phyloP scores from a whole-genome alignment of 768 basidiomycete genomes.

The Trametes coccinea region DNA sequence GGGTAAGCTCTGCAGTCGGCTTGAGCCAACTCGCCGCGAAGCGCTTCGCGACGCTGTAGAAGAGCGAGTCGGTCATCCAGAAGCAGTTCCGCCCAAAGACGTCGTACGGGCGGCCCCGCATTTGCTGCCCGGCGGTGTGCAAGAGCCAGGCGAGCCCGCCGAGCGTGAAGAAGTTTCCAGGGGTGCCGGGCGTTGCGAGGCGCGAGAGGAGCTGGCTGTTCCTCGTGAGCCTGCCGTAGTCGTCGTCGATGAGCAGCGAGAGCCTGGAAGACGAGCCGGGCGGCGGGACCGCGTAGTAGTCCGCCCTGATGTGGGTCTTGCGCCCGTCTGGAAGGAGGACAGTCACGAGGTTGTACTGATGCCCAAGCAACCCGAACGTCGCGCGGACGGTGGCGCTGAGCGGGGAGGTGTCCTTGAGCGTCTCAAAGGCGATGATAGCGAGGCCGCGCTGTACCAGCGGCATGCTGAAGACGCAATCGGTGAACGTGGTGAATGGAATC shows the following conservation, averaged over 20 bases:
- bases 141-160: constrained; percentile 6
- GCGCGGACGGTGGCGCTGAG: not conserved
- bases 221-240: constrained; percentile 1
- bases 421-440: constrained; percentile 1
- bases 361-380: not conserved
- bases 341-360: constrained; percentile 7
- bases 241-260: not conserved
- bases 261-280: constrained; percentile 3
- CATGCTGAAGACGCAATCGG: not conserved
- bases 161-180: not conserved
- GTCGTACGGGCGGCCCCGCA: not conserved
- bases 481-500: not conserved
- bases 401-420: not conserved
- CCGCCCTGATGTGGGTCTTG: not conserved
- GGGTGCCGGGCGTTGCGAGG: not conserved
- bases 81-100: constrained; percentile 14
- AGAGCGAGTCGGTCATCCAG: constrained; percentile 13
- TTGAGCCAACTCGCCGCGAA: constrained; percentile 3
- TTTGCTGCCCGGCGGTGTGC: not conserved
- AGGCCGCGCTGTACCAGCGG: not conserved
- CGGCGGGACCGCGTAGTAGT: not conserved
- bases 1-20: not conserved
- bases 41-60: constrained; percentile 10
- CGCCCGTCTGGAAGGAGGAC: not conserved
- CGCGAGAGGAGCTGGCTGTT: not conserved